These are phyloP conservation scores for Graphilbum sp. DNA, from an alignment of 2,329 filamentous ascomycete species.

Conservation along the genomic window DNA sequence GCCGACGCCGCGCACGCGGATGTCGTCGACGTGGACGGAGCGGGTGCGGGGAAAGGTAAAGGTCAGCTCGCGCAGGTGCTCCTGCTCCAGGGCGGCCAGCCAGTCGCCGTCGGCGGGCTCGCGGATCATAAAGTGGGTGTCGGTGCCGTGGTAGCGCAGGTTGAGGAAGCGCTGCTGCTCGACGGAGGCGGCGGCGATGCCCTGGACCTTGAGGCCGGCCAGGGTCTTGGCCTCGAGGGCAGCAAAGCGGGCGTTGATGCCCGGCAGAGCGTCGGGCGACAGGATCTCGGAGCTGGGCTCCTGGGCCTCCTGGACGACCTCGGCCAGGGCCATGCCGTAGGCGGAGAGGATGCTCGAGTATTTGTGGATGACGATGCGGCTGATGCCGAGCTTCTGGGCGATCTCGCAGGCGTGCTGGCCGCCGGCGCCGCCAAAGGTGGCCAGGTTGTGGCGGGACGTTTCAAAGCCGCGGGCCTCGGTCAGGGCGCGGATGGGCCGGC, in stretches of 20 bases:
- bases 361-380: conserved; percentile 67
- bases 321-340: conserved; percentile 82
- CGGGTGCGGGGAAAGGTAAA: conserved; percentile 61
- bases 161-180: conserved; percentile 85
- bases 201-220: conserved; percentile 53
- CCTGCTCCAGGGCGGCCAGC: conserved; percentile 64
- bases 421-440: conserved; percentile 82
- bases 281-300: conserved; percentile 48
- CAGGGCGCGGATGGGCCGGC: conserved; percentile 70
- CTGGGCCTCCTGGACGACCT: conserved; percentile 82
- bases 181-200: conserved; percentile 57
- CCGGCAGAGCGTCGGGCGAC: conserved; percentile 38
- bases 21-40: conserved; percentile 80
- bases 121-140: conserved; percentile 78
- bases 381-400: conserved; percentile 67
- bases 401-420: conserved; percentile 84
- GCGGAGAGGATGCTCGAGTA: conserved; percentile 81
- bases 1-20: conserved; percentile 74
- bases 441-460: conserved; percentile 73
- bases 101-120: conserved; percentile 57
- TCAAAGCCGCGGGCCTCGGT: conserved; percentile 91
- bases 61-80: conserved; percentile 83
- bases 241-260: conserved; percentile 15
- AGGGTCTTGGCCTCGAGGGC: conserved; percentile 46
- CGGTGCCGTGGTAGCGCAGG: conserved; percentile 79